phyloP scores from a whole-genome alignment of 2,329 filamentous ascomycete genomes.

The Plenodomus biglobosus region DNA sequence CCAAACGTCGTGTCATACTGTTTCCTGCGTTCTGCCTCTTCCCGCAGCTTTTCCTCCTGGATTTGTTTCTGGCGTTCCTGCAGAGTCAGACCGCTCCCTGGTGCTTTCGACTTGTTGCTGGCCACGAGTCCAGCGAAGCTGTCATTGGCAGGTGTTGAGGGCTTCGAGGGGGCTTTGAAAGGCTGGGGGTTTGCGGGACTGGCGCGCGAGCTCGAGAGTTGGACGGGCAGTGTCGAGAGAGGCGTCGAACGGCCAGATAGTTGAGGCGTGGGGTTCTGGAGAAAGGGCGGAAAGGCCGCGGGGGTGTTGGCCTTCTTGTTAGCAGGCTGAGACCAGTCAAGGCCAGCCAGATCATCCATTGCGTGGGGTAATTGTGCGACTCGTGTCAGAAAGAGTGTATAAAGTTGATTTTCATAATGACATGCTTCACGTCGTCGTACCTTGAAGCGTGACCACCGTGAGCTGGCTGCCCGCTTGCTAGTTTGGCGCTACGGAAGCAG shows the following conservation, averaged over 20 bases:
- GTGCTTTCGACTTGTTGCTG: conserved; percentile 59
- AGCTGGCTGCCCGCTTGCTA: conserved; percentile 10
- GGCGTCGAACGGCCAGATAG: conserved; percentile 46
- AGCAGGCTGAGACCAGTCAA: conserved; percentile 50
- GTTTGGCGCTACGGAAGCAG: conserved; percentile 10
- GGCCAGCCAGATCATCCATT: conserved; percentile 55
- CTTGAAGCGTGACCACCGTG: conserved; percentile 3
- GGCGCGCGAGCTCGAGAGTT: conserved; percentile 45
- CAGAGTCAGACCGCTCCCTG: conserved; percentile 68
- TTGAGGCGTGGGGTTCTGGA: conserved; percentile 43
- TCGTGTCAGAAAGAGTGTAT: conserved; percentile 6
- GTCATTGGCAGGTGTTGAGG: conserved; percentile 58
- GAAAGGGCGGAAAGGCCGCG: conserved; percentile 39
- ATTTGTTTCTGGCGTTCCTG: conserved; percentile 68
- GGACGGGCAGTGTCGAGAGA: conserved; percentile 40
- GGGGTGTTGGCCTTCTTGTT: conserved; percentile 32
- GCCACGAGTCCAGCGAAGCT: conserved; percentile 78
- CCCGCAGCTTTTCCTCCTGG: conserved; percentile 74
- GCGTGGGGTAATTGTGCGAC: conserved; percentile 6
- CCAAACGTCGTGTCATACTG: conserved; percentile 78
- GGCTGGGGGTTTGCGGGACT: conserved; percentile 41
- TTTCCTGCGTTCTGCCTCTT: conserved; percentile 72
- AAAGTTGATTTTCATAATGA: conserved; percentile 28
- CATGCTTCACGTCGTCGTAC: conserved; percentile 1
- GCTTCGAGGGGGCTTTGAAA: conserved; percentile 55